Conservation (phyloP, 257 asterid genomes). For the Eucommia ulmoides region DNA sequence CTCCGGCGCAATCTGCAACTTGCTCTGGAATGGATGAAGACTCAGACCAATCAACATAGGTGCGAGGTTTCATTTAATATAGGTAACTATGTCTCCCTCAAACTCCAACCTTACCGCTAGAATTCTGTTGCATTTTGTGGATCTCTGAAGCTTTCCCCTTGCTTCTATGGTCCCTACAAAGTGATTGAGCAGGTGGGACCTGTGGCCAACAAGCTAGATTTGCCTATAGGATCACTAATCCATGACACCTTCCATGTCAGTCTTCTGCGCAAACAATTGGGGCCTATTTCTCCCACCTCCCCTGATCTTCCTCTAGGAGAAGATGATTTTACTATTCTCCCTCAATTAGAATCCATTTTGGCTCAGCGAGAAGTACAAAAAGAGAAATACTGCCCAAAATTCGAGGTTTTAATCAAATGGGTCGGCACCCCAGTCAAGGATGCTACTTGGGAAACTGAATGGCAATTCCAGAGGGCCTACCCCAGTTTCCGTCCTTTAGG, state of each 20-base stretch:
- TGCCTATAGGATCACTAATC: background rate
- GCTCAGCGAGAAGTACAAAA: background rate
- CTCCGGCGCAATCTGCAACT: background rate
- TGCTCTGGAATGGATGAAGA: background rate
- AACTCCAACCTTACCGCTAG: background rate
- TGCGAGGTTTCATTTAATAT: background rate
- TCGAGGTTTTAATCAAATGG: background rate
- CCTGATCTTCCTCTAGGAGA: no score
- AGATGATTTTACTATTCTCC: no score
- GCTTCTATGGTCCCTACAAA: background rate
- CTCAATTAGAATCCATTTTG: background rate
- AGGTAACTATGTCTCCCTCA: background rate
- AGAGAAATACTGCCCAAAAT: background rate
- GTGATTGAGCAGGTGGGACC: background rate
- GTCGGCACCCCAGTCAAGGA: background rate
- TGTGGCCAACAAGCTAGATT: background rate
- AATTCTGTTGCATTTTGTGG: background rate
- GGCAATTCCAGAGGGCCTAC: background rate
- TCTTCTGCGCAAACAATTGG: background rate
- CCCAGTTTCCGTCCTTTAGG: background rate
- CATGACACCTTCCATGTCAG: background rate
- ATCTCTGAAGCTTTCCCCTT: background rate
- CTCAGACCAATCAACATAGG: background rate
- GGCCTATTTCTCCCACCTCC: no score
- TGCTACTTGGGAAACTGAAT: background rate